A percentile compares a stretch with the other conserved stretches of the same genome.
Conservation (phyloP, 2,329 filamentous ascomycete species). For the Fusarium dlaminii region DNA sequence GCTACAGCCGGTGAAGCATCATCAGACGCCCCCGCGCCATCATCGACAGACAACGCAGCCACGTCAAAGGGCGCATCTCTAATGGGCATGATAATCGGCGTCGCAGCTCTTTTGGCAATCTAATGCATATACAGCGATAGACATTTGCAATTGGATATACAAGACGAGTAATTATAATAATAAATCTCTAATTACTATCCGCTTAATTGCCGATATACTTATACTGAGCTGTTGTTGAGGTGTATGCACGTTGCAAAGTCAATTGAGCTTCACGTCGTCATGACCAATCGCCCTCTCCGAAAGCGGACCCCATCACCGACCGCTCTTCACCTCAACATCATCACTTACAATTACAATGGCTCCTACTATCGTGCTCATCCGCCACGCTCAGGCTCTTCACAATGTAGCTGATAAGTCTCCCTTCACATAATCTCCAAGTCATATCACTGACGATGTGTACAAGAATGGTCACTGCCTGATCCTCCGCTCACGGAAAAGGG, state of each 20-base stretch:
- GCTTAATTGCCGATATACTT: background rate
- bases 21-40: background rate
- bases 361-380: conserved; percentile 78
- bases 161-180: background rate
- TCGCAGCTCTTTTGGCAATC: conserved; percentile 5
- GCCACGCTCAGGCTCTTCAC: conserved; percentile 81
- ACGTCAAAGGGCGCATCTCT: background rate
- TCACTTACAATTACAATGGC: conserved; percentile 52
- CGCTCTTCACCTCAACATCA: background rate
- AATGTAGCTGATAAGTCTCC: conserved; percentile 60
- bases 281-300: conserved; percentile 1
- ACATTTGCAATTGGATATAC: background rate
- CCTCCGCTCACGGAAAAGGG: conserved; percentile 62
- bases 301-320: conserved; percentile 7
- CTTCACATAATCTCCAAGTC: background rate
- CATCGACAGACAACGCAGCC: conserved; percentile 9
- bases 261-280: background rate
- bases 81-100: background rate
- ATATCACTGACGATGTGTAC: conserved; percentile 45
- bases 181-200: background rate
- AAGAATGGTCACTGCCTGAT: conserved; percentile 59
- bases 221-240: background rate
- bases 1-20: background rate
- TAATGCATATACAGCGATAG: background rate
- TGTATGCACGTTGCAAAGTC: background rate